phyloP scores from a whole-genome alignment of 1,284 basidiomycete species.

The Butyriboletus regius region DNA sequence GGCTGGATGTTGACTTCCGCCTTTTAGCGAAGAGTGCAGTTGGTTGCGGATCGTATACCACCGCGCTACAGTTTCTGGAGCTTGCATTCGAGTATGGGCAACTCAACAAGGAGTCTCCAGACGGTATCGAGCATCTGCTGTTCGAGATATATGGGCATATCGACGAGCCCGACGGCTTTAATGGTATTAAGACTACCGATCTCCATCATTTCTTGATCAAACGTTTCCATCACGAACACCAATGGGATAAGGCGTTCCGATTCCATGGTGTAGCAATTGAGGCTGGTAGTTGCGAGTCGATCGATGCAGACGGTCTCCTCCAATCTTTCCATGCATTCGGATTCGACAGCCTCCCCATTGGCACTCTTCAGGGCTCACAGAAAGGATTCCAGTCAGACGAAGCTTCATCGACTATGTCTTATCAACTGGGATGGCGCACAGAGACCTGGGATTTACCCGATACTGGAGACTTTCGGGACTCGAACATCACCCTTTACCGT shows the following conservation, averaged over 20 bases:
- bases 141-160: conserved; percentile 92
- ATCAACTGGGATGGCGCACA: conserved; percentile 82
- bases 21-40: conserved; percentile 72
- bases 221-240: conserved; percentile 84
- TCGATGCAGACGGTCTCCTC: conserved; percentile 53
- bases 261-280: conserved; percentile 83
- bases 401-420: conserved; percentile 50
- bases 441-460: conserved; percentile 88
- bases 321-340: conserved; percentile 81
- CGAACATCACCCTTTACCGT: conserved; percentile 64
- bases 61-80: conserved; percentile 84
- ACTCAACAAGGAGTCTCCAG: conserved; percentile 21
- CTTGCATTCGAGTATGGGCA: conserved; percentile 55
- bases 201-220: conserved; percentile 71
- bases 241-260: conserved; percentile 85
- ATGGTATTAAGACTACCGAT: conserved; percentile 78
- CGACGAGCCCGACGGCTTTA: conserved; percentile 96
- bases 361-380: conserved; percentile 45
- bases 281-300: conserved; percentile 38
- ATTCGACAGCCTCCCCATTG: conserved; percentile 73
- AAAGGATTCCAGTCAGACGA: conserved; percentile 32
- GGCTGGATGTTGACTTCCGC: conserved; percentile 74
- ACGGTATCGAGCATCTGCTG: conserved; percentile 56
- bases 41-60: conserved; percentile 75
- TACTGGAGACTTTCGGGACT: conserved; percentile 36